These are phyloP conservation scores for Termitomyces sp. DNA, from an alignment of 768 basidiomycete species.

Conservation along the genomic window DNA sequence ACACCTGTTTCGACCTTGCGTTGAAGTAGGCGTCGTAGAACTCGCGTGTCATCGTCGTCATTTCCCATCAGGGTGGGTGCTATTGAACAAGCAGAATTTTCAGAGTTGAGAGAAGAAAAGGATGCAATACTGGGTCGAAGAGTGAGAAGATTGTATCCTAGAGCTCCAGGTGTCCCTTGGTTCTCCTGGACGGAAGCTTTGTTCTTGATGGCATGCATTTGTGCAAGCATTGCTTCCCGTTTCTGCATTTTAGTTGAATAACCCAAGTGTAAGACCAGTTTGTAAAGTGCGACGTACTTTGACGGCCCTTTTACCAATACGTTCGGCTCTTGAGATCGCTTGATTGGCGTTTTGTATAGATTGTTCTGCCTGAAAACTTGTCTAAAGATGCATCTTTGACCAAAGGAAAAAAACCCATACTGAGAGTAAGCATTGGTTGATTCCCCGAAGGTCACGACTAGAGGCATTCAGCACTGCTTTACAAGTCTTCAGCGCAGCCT, in stretches of 20 bases:
- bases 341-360: slow-evolving; percentile 49
- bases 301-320: slow-evolving; percentile 49
- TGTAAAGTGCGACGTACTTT: slow-evolving; percentile 33
- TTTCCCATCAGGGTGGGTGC: slow-evolving; percentile 44
- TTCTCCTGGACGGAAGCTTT: slow-evolving; percentile 14
- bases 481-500: slow-evolving; percentile 35
- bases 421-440: slow-evolving; percentile 46
- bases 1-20: slow-evolving; percentile 59
- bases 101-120: slow-evolving; percentile 35
- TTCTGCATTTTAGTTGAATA: slow-evolving; percentile 28
- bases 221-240: slow-evolving; percentile 40
- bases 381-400: background rate
- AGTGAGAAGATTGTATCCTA: slow-evolving; percentile 29
- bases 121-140: slow-evolving; percentile 35
- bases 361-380: slow-evolving; percentile 42
- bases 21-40: slow-evolving; percentile 56
- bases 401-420: slow-evolving; percentile 31
- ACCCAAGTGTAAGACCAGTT: background rate
- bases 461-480: slow-evolving; percentile 47
- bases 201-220: slow-evolving; percentile 27
- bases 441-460: slow-evolving; percentile 49
- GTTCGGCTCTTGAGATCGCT: slow-evolving; percentile 52
- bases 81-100: slow-evolving; percentile 39
- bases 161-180: slow-evolving; percentile 20
- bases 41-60: slow-evolving; percentile 60